phyloP scores from a whole-genome alignment of 306 rosid species.

The Cajanus cajan region DNA sequence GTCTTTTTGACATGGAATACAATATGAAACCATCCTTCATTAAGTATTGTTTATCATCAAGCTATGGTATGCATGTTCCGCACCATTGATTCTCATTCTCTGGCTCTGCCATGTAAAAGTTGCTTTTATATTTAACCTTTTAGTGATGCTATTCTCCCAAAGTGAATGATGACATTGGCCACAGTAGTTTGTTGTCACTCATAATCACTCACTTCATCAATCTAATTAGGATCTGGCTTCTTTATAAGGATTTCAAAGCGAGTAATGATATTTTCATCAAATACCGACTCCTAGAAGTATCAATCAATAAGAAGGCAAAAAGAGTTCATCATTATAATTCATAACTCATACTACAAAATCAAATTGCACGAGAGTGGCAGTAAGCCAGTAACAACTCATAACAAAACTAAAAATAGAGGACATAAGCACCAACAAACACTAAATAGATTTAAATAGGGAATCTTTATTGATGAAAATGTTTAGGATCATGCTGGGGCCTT shows the following conservation, averaged over 20 bases:
- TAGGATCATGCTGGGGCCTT: slow-evolving; percentile 46
- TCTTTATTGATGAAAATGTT: slow-evolving; percentile 6
- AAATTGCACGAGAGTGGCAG: slow-evolving; percentile 19
- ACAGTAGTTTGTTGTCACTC: neutral
- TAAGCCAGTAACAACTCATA: slow-evolving; percentile 7
- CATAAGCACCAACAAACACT: slow-evolving; percentile 11
- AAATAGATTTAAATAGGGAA: slow-evolving; percentile 7
- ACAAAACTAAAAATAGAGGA: neutral
- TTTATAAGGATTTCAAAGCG: neutral
- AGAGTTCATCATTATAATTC: slow-evolving; percentile 6
- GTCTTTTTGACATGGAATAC: slow-evolving; percentile 15
- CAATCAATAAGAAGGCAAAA: slow-evolving; percentile 5
- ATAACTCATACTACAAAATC: slow-evolving; percentile 10
- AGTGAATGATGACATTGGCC: neutral
- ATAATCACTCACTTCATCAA: neutral
- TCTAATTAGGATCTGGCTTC: neutral
- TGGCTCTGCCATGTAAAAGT: neutral
- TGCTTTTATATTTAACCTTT: neutral
- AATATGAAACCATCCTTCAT: neutral
- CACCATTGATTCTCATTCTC: slow-evolving; percentile 9
- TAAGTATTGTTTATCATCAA: neutral
- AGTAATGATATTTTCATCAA: neutral
- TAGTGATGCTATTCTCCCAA: slow-evolving; percentile 1
- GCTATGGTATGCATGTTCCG: slow-evolving; percentile 16
- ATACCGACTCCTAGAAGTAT: neutral